Percentiles rank a stretch among this genome's conserved stretches.
Evolutionary conservation across 2,329 filamentous ascomycete genomes (phyloP).

Genomic region (Periconia sp.): DNA sequence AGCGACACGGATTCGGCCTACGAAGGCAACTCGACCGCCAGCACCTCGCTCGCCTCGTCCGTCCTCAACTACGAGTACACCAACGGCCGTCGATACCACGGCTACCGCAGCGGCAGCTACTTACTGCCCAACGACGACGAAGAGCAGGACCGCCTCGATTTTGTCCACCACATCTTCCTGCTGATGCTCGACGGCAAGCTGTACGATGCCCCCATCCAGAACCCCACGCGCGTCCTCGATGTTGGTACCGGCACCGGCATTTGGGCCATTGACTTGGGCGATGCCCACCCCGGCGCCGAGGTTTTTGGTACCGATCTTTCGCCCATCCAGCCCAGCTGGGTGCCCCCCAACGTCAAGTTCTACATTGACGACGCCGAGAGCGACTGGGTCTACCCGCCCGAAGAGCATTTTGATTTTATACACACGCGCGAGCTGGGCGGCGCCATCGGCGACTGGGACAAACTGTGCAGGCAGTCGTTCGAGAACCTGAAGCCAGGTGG

Average conservation of each 20-base stretch:
- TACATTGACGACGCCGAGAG: constrained; percentile 46
- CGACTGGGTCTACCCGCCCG: constrained; percentile 38
- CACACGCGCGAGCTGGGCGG: constrained; percentile 35
- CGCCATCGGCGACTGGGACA: constrained; percentile 37
- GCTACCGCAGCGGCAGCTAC: constrained; percentile 38
- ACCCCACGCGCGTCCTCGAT: constrained; percentile 31
- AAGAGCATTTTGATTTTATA: constrained; percentile 41
- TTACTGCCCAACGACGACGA: constrained; percentile 42
- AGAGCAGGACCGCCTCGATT: constrained; percentile 43
- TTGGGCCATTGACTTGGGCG: constrained; percentile 44
- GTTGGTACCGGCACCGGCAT: constrained; percentile 46
- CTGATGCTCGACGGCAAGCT: constrained; percentile 40
- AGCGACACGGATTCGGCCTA: constrained; percentile 37
- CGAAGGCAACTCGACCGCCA: constrained; percentile 25
- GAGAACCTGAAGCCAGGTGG: constrained; percentile 33
- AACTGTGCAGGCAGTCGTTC: constrained; percentile 26
- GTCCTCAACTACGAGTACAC: constrained; percentile 43
- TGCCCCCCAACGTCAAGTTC: constrained; percentile 45
- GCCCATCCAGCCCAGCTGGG: constrained; percentile 43
- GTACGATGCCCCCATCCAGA: constrained; percentile 33
- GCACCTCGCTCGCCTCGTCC: constrained; percentile 39
- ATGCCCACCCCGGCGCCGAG: constrained; percentile 36
- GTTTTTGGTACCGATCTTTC: constrained; percentile 41
- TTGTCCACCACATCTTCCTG: constrained; percentile 42
- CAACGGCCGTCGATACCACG: constrained; percentile 43